phyloP scores from a whole-genome alignment of 2,329 filamentous ascomycete genomes.

The Chaetomiaceae sp. region DNA sequence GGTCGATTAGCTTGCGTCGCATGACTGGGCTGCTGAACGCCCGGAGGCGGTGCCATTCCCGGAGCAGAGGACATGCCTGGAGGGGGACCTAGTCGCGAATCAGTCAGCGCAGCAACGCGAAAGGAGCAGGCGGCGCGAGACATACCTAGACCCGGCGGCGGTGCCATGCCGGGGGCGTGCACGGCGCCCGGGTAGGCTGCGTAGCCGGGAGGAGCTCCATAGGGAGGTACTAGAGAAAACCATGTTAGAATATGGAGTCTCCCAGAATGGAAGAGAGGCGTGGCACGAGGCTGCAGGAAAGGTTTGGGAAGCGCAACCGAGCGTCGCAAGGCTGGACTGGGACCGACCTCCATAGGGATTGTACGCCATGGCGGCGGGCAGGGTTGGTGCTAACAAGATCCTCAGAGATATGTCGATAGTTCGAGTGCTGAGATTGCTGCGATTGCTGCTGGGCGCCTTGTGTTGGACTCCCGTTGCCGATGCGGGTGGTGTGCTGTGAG shows the following conservation, averaged over 20 bases:
- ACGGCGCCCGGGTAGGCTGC: slow-evolving; percentile 59
- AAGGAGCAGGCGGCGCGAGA: slow-evolving; percentile 7
- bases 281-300: slow-evolving; percentile 8
- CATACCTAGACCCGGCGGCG: slow-evolving; percentile 78
- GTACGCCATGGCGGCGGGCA: slow-evolving; percentile 44
- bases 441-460: not conserved
- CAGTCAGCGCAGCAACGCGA: slow-evolving; percentile 12
- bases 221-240: slow-evolving; percentile 45
- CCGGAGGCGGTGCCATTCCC: slow-evolving; percentile 71
- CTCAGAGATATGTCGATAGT: not conserved
- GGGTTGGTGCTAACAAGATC: not conserved
- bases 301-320: not conserved
- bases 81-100: slow-evolving; percentile 52
- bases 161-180: slow-evolving; percentile 61
- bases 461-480: not conserved
- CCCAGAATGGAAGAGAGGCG: not conserved
- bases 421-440: not conserved
- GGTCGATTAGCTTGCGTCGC: slow-evolving; percentile 71
- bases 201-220: slow-evolving; percentile 70
- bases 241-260: slow-evolving; percentile 7
- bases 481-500: too few relatives aligned
- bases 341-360: slow-evolving; percentile 53
- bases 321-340: slow-evolving; percentile 18
- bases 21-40: slow-evolving; percentile 65
- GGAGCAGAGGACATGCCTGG: slow-evolving; percentile 76